Evolutionary conservation across 129 eudicot species (phyloP).

Genomic region (Ambrosia trifida): DNA sequence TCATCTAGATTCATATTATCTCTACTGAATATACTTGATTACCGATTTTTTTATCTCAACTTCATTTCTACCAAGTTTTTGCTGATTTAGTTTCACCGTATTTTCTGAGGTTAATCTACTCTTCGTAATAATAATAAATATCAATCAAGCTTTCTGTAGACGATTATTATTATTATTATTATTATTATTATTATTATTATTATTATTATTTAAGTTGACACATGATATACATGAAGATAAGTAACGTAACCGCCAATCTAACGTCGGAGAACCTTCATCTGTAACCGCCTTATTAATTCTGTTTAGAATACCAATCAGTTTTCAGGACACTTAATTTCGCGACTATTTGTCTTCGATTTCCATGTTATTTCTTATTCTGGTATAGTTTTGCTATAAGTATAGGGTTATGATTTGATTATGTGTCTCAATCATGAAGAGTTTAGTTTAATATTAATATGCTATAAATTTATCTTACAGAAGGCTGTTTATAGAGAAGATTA

Average conservation of each 20-base stretch:
- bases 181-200: background rate
- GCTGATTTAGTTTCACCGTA: slow-evolving; percentile 24
- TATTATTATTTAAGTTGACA: slow-evolving; percentile 5
- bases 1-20: slow-evolving; percentile 5
- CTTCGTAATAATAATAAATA: background rate
- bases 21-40: slow-evolving; percentile 19
- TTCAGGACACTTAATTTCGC: slow-evolving; percentile 12
- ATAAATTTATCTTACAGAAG: background rate
- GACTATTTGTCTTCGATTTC: background rate
- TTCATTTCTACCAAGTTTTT: too few relatives aligned
- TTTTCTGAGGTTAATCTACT: background rate
- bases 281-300: slow-evolving; percentile 29
- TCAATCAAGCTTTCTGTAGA: slow-evolving; percentile 20
- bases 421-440: slow-evolving; percentile 15
- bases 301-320: background rate
- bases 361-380: background rate
- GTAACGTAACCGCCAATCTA: slow-evolving; percentile 12
- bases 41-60: slow-evolving; percentile 23
- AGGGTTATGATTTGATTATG: background rate
- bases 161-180: background rate
- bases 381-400: background rate
- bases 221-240: slow-evolving; percentile 8
- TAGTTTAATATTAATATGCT: too few relatives aligned
- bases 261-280: slow-evolving; percentile 28
- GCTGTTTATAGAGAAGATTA: slow-evolving; percentile 10